Conservation (phyloP, 441 rosid genomes). For the Lepidium campestre region DNA sequence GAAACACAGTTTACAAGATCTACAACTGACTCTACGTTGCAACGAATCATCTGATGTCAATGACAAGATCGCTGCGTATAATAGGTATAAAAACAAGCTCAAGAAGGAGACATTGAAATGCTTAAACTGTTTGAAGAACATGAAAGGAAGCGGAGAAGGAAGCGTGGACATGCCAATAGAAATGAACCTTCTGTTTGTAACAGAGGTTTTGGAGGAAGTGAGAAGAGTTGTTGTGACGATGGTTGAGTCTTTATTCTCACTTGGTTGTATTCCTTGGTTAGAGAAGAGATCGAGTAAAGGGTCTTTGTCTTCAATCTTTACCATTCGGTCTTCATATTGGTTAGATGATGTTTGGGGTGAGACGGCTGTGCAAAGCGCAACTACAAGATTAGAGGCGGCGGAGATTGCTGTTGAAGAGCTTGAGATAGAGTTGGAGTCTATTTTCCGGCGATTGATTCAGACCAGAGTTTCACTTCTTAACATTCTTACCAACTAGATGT, state of each 20-base stretch:
- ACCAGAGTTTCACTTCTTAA: conserved; percentile 74
- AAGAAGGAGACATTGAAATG: conserved; percentile 64
- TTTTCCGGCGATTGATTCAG: conserved; percentile 60
- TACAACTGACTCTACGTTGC: conserved; percentile 41
- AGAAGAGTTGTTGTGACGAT: conserved; percentile 36
- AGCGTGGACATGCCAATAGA: conserved; percentile 25
- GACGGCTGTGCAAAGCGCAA: conserved; percentile 46
- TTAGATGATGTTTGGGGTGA: conserved; percentile 38
- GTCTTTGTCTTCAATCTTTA: conserved; percentile 29
- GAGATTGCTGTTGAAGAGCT: conserved; percentile 65
- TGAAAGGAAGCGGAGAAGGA: conserved; percentile 25
- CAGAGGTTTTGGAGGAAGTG: conserved; percentile 54
- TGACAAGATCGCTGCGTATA: conserved; percentile 44
- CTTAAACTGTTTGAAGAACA: conserved; percentile 37
- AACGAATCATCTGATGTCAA: conserved; percentile 34
- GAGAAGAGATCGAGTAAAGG: conserved; percentile 37
- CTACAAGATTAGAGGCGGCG: conserved; percentile 59
- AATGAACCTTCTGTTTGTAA: conserved; percentile 33
- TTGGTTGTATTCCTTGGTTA: conserved; percentile 58
- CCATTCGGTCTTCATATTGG: conserved; percentile 20
- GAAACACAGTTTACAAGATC: conserved; percentile 48
- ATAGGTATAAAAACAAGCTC: conserved; percentile 42
- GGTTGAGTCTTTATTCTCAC: conserved; percentile 58
- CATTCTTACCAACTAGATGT: conserved; percentile 42
- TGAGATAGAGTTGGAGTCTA: conserved; percentile 55